Base-by-base conservation (phyloP, 2,329 filamentous ascomycete species). In the Alternaria sp. region DNA sequence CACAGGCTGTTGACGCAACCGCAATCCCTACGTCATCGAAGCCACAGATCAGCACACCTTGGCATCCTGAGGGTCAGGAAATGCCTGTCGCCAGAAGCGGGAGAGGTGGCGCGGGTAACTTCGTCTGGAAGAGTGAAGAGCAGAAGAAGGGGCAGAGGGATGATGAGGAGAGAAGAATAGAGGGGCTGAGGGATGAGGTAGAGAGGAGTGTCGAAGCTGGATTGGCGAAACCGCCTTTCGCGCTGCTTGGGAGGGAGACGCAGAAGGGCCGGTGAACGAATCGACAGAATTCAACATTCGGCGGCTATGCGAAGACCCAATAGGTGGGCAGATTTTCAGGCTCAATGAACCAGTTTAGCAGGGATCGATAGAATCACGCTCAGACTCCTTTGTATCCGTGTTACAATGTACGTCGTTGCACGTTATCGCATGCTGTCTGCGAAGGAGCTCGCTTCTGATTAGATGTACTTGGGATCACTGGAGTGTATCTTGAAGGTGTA, bases 81-180 rank as follows among this genome's bases (percentile, higher is more conserved):
- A n/a, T 78, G 59, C 77, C 77, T 16, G 65, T 79, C 43, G 77
- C 72, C 28, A 60, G 74, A 28, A 70, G 71, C 25, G 82, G 82
- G 1, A 70, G 82, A 46, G 82, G 82, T 28, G 82, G 82, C 7
- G 81, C 81, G n/a, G 82, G 82, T 3, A 84, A 84, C 54, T 81
- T 79, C 60, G 72, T 79, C n/a, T 83, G 78, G 78, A 72, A 68
- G 69, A 63, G 76, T 48, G 78, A 79, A 55, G 76, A 78, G 58
- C 59, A 68, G 48, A 75, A 69, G 38, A 67, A 52, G 57, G 54
- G 38, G 57, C 70, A 76, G 55, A 72, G 68, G 50, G 66, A 66
- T 43, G 72, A 61, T 61, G 74, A 60, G 66, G 73, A 59, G 46
- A 59, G 46, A 34, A 61, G 38, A 43, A 61, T 58, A 48, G 63